Evolutionary conservation across 2,329 filamentous ascomycete genomes (phyloP).

Genomic region (Ambrosiella xylebori): DNA sequence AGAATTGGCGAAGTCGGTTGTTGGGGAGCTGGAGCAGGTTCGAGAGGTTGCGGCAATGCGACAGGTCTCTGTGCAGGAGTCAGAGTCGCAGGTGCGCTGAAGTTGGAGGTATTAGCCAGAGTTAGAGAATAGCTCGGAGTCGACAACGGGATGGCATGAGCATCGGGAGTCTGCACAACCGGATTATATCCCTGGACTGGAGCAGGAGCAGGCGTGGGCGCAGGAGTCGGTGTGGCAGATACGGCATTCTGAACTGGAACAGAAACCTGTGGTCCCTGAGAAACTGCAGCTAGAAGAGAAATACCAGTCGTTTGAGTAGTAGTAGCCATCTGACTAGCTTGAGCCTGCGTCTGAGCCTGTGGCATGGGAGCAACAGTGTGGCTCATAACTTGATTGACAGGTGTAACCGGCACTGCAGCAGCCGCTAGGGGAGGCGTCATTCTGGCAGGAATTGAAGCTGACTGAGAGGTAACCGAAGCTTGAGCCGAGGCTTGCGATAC

Average conservation of each 20-base stretch:
- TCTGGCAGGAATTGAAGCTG: not conserved
- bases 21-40: not conserved
- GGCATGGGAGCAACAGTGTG: not conserved
- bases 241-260: not conserved
- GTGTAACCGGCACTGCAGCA: not conserved
- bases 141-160: slow-evolving; percentile 4
- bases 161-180: not conserved
- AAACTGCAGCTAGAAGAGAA: not conserved
- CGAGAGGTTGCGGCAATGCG: not conserved
- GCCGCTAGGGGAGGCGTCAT: not conserved
- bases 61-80: not conserved
- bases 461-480: not conserved
- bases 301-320: not conserved
- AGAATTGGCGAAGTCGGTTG: not conserved
- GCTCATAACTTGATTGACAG: not conserved
- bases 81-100: not conserved
- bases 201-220: not conserved
- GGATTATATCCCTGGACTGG: not conserved
- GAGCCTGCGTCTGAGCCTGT: not conserved
- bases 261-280: not conserved
- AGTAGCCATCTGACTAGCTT: not conserved
- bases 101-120: not conserved
- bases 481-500: not conserved
- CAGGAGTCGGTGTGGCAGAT: not conserved
- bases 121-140: not conserved